Base-by-base conservation (phyloP, 2,329 filamentous ascomycete species). In the Aspergillus brasiliensis region DNA sequence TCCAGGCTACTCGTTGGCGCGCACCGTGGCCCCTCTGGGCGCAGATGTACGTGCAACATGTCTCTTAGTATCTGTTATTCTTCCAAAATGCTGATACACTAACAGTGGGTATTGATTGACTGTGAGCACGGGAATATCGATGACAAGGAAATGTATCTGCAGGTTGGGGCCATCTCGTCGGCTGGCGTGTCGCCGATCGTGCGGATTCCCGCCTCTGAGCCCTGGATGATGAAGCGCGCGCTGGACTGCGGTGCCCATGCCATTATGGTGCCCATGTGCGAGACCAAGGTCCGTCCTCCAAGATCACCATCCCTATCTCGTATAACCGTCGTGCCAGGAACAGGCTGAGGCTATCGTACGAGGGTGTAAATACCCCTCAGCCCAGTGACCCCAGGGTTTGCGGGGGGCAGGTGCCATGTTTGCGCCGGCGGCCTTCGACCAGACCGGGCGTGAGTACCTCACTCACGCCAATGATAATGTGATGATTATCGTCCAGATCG, bases 391-490 rank as follows among this genome's bases (percentile, higher is more conserved):
- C 5, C 15, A 17, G 37, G 37, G 37, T 3, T 8, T 17, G 7
- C 15, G 37, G 37, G 37, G 37, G 17, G 37, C n/a, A 17, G 37
- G 37, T 19, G 15, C 37, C 7, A 40, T 40, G 37, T 40, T n/a
- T n/a, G 37, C 37, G 1, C 37, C 37, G 15, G n/a, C 37, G 11
- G 37, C n/a, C 6, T 17, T 40, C 15, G 13, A 17, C 8, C 37
- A n/a, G 37, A 38, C 6, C n/a, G 19, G 51, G 0, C 51, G 31
- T 34, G 77, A 84, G 27, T 85, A 85, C 64, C 73, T 83, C 25
- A 75, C 79, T 57, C 77, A 83, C 64, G 82, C 83, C 6, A 84
- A 85, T 64, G 72, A 77, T 8, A 56, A 51, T 1, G 38, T 64
- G 8, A 23, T 64, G 2, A 52, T 64, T 15, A 53, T 53, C 3